phyloP scores from a whole-genome alignment of 1,284 basidiomycete species.

The Somion occarium region DNA sequence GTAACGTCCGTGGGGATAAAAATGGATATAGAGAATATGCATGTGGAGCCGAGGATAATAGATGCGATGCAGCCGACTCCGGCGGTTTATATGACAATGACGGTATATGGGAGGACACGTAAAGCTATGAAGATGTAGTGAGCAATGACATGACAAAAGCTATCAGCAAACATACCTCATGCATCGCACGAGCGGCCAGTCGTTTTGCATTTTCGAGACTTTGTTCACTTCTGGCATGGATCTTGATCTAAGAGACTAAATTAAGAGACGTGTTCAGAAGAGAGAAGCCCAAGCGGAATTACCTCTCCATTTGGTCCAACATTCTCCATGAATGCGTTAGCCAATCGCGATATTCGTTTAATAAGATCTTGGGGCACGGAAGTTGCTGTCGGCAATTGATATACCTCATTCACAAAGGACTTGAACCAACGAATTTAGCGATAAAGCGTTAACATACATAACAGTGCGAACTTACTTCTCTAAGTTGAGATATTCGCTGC shows the following conservation, averaged over 20 bases:
- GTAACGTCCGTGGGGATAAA: slow-evolving; percentile 40
- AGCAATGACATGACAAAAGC: neutral
- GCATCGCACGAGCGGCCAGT: slow-evolving; percentile 44
- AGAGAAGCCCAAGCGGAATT: too few relatives aligned
- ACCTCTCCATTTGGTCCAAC: slow-evolving; percentile 43
- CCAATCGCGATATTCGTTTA: slow-evolving; percentile 60
- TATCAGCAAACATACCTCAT: slow-evolving; percentile 38
- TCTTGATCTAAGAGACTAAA: slow-evolving; percentile 43
- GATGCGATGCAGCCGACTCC: slow-evolving; percentile 18
- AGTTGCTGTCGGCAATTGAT: slow-evolving; percentile 41
- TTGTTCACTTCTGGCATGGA: slow-evolving; percentile 41
- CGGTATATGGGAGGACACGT: slow-evolving; percentile 1
- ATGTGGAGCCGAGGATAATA: slow-evolving; percentile 20
- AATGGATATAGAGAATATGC: slow-evolving; percentile 65
- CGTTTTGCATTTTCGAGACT: slow-evolving; percentile 45
- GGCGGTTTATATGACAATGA: slow-evolving; percentile 28
- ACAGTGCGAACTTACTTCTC: slow-evolving; percentile 38
- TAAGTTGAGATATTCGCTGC: slow-evolving; percentile 42
- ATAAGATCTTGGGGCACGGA: slow-evolving; percentile 41
- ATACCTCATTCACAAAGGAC: slow-evolving; percentile 46
- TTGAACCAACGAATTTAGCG: slow-evolving; percentile 20
- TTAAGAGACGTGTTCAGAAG: too few relatives aligned
- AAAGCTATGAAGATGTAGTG: neutral
- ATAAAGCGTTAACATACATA: neutral
- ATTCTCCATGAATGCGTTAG: slow-evolving; percentile 57